Evolutionary conservation across 179 eudicot genomes (phyloP), one percentile per base, ranked within the genome.

Genomic region (Nepenthes alata): DNA sequence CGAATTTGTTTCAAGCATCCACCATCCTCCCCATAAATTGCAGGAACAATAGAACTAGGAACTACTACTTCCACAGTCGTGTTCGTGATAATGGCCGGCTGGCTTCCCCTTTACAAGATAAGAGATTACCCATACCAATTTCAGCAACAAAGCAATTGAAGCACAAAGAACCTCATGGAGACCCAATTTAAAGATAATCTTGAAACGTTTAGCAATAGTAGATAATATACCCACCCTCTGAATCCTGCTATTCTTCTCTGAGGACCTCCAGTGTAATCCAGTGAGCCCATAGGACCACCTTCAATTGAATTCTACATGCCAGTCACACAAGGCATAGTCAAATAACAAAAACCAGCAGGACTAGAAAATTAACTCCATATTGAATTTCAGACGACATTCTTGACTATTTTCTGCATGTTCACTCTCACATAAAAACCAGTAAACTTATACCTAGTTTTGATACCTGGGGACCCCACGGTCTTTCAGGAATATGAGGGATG

Each of bases 381-480:
- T n/a, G 34, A 12, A 11, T 2, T 64, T 11, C n/a, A 11, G 5
- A 4, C 0, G 44, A 57, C 14, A 11, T 11, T n/a, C 11, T 5
- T 55, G 0, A 1, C 25, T 25, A 25, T 15, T 57, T n/a, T 57
- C 4, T 34, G 8, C 10, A 57, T 11, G 45, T 13, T 57, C 45
- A 35, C 37, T 4, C 15, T 35, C 59, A 57, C 41, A 36, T 35
- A 39, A 50, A 14, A 10, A 25, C n/a, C 12, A 6, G 34, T n/a
- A 37, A 7, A 39, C 8, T 14, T 11, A 5, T 57, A 38, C 58
- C 11, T 41, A 36, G 8, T 41, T 41, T 4, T 41, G 45, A 41
- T 82, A 91, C 96, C 91, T 81, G 96, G 45, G 95, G 85, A 63
- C 81, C 84, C 96, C 96, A 88, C 47, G 82, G 80, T 45, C 93